Evolutionary conservation across 306 rosid genomes (phyloP), one percentile per base, ranked within the genome.

Genomic region (Glycine tomentella): DNA sequence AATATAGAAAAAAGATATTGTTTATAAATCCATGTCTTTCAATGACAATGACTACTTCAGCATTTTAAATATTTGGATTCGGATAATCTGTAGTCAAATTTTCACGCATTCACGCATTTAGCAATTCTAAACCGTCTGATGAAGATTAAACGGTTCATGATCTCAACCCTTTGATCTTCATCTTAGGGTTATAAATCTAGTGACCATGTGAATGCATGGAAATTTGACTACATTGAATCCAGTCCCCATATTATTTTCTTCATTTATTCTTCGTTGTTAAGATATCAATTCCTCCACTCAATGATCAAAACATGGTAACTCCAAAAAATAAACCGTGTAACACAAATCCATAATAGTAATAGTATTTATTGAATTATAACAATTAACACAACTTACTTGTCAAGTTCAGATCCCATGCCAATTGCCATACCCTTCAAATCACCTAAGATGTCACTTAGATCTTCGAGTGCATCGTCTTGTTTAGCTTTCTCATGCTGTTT

Each of bases 391-490:
- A 4, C 61, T 56, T 79, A 94, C 99, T 88, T 92, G 72, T 93
- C 88, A 49, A 96, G 90, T 86, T 96, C 99, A 74, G 79, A 3
- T 83, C 99, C 99, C 97, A 96, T 96, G 66, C 79, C 85, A 69
- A 84, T 14, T 6, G 99, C 99, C 97, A 96, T 92, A 13, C 87
- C 90, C 93, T 93, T 96, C 92, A 96, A 86, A 88, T 93, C 99
- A 17, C 97, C 99, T 83, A 96, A 81, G 66, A 96, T 92, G 69
- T 87, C 84, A 83, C 99, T 96, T 44, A 96, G 74, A 84, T 90
- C 98, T 6, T 90, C 82, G 49, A 96, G 94, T 65, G 82, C 97
- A 79, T 90, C 94, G 33, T 96, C 99, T 91, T 96, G 99, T 77
- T 92, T 93, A 58, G 87, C 78, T 86, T 92, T 93, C 90, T 96